A percentile compares a stretch with the other conserved stretches of the same genome.
phyloP scores from a whole-genome alignment of 108 stramenopile species.

The Fistulifera solaris region DNA sequence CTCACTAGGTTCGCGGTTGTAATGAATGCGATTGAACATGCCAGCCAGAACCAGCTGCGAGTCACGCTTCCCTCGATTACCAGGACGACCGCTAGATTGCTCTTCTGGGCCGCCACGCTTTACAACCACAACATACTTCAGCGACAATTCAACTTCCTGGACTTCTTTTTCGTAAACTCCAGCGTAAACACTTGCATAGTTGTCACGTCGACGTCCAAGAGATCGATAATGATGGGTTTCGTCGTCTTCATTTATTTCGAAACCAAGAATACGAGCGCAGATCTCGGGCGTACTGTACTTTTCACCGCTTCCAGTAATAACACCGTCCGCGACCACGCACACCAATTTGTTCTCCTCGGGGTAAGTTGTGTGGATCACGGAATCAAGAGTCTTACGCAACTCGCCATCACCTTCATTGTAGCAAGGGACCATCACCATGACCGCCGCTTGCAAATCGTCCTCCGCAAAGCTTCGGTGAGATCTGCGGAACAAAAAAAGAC shows the following conservation, averaged over 20 bases:
- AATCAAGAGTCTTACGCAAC: conserved; percentile 43
- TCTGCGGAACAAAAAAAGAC: no score
- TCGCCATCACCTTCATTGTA: conserved; percentile 49
- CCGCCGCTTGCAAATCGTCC: conserved; percentile 30
- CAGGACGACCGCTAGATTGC: conserved; percentile 33
- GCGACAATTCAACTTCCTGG: conserved; percentile 13
- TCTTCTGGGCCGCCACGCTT: conserved; percentile 45
- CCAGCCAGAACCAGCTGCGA: conserved; percentile 49
- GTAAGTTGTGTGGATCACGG: conserved; percentile 34
- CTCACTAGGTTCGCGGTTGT: conserved; percentile 34
- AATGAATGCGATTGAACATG: conserved; percentile 44
- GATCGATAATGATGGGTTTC: conserved; percentile 29
- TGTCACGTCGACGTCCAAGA: conserved; percentile 30
- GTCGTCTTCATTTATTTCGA: conserved; percentile 33
- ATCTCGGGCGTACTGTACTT: conserved; percentile 31
- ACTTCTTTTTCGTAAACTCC: conserved; percentile 33
- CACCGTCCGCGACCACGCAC: conserved; percentile 43
- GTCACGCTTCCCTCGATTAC: conserved; percentile 51
- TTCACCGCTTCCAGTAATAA: conserved; percentile 43
- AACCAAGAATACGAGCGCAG: conserved; percentile 40
- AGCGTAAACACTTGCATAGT: conserved; percentile 36
- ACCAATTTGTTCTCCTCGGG: conserved; percentile 50
- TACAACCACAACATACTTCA: conserved; percentile 46
- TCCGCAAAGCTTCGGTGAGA: conserved; percentile 19
- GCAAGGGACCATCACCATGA: conserved; percentile 54